Percentiles rank a stretch among this genome's conserved stretches.
These are phyloP conservation scores for Amanita phalloides DNA, from an alignment of 768 basidiomycete species.

Conservation along the genomic window DNA sequence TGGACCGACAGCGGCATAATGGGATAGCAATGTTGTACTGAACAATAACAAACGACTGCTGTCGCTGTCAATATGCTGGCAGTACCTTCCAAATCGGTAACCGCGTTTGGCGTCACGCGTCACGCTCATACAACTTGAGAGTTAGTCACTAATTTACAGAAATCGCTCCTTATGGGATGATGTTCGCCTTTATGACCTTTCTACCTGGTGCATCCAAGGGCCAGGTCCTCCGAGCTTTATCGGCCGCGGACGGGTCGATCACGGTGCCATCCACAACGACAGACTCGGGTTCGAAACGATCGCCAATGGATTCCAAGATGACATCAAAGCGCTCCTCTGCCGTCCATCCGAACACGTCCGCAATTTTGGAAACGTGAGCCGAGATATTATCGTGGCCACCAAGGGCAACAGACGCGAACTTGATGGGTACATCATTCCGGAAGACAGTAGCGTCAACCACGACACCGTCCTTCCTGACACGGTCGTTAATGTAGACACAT, in stretches of 20 bases:
- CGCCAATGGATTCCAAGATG: not conserved
- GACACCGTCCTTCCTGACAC: not conserved
- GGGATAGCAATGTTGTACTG: not conserved
- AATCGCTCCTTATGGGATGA: not conserved
- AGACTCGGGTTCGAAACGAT: not conserved
- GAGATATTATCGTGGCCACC: not conserved
- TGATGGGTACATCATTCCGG: not conserved
- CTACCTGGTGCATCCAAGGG: not conserved
- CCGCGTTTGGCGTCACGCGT: too few relatives aligned
- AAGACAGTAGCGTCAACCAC: conserved; percentile 1
- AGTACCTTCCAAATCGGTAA: too few relatives aligned
- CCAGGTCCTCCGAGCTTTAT: not conserved
- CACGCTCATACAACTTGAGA: too few relatives aligned
- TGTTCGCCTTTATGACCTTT: not conserved
- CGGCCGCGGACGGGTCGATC: not conserved
- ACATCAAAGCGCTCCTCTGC: not conserved
- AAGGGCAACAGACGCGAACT: conserved; percentile 2
- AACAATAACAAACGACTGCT: not conserved
- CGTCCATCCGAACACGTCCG: not conserved
- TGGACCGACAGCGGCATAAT: not conserved
- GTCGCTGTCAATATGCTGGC: too few relatives aligned
- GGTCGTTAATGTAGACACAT: conserved; percentile 5
- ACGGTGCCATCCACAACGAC: not conserved
- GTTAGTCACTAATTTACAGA: not conserved
- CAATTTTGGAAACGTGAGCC: not conserved